Percentiles rank a stretch among this genome's conserved stretches.
phyloP scores from a whole-genome alignment of 495 filamentous ascomycete species.

The Daldinia concentrica region DNA sequence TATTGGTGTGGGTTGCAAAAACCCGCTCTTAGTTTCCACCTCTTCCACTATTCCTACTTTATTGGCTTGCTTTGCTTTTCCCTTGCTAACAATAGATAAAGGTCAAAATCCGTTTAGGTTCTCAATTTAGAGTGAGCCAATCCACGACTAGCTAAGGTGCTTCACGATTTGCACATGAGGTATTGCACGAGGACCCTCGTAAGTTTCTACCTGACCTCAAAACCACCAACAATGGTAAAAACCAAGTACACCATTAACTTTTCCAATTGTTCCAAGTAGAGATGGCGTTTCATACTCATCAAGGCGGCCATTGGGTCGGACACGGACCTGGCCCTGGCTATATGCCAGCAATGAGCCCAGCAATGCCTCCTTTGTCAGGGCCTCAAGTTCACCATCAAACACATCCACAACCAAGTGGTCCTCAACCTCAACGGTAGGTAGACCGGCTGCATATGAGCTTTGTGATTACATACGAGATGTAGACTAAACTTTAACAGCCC shows the following conservation, averaged over 20 bases:
- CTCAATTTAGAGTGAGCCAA: not conserved
- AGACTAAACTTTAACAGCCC: slow-evolving; percentile 26
- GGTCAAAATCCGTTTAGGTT: not conserved
- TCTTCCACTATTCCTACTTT: not conserved
- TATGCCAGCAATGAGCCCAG: slow-evolving; percentile 46
- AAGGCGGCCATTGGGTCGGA: slow-evolving; percentile 40
- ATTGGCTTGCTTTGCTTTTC: not conserved
- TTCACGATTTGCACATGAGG: slow-evolving; percentile 11
- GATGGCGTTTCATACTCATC: slow-evolving; percentile 47
- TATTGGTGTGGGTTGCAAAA: not conserved
- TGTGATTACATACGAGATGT: not conserved
- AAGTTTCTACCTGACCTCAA: slow-evolving; percentile 13
- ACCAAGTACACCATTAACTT: not conserved
- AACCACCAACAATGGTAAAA: not conserved
- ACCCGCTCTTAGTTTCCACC: not conserved
- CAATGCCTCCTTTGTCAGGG: slow-evolving; percentile 39
- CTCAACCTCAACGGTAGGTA: slow-evolving; percentile 32
- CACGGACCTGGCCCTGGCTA: slow-evolving; percentile 43
- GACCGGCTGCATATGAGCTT: not conserved
- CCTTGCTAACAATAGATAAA: not conserved
- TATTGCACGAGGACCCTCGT: slow-evolving; percentile 27
- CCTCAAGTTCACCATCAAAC: slow-evolving; percentile 40
- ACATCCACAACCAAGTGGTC: slow-evolving; percentile 39
- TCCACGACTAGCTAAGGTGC: not conserved
- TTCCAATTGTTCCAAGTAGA: slow-evolving; percentile 35